phyloP scores from a whole-genome alignment of 164 flowering plant species.

The Vitis amurensis region DNA sequence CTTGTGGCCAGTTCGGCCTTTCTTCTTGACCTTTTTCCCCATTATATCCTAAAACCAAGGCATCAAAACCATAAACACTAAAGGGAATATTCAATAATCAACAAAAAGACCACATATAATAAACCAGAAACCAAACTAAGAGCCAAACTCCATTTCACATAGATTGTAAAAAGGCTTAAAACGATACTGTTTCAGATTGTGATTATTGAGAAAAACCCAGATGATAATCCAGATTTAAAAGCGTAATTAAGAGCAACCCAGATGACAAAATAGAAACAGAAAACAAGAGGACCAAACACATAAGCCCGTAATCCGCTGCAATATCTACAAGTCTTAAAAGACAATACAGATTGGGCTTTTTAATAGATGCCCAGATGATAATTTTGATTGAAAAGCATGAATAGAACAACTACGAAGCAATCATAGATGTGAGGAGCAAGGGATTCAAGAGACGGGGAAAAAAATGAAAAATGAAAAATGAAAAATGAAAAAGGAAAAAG shows the following conservation, averaged over 20 bases:
- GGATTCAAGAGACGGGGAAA: background rate
- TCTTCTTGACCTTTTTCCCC: conserved; percentile 84
- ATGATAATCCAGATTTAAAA: conserved; percentile 3
- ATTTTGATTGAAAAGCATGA: too few relatives aligned
- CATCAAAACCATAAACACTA: conserved; percentile 14
- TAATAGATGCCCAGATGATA: too few relatives aligned
- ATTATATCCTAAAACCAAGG: conserved; percentile 44
- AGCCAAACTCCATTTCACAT: background rate
- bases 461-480: background rate
- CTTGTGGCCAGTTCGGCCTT: conserved; percentile 45
- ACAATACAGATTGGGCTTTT: too few relatives aligned
- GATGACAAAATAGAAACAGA: background rate
- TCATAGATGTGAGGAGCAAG: background rate
- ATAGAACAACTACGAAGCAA: background rate
- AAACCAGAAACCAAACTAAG: background rate
- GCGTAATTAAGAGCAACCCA: background rate
- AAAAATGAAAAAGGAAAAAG: background rate
- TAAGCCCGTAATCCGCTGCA: too few relatives aligned
- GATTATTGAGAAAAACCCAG: background rate
- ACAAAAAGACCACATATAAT: background rate
- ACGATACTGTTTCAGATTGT: conserved; percentile 1
- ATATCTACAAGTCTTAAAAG: too few relatives aligned
- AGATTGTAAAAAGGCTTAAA: background rate
- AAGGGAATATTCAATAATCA: background rate
- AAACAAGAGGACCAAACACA: background rate